Conservation (phyloP, 2,329 filamentous ascomycete species). For the Colletotrichum spinosum region DNA sequence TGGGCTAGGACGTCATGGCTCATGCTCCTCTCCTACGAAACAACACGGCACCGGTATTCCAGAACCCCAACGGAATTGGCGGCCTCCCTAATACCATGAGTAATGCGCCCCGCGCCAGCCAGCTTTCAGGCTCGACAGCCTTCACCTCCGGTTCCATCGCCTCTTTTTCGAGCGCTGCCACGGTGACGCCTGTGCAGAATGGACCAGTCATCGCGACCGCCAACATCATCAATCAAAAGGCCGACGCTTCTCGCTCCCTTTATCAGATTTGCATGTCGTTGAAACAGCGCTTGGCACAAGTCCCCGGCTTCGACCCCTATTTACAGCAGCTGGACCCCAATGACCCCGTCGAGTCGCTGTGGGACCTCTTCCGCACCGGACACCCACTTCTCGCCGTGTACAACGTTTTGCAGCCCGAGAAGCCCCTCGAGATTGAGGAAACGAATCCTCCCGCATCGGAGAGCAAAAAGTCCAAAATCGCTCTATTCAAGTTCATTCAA, state of each 20-base stretch:
- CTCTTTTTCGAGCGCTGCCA: constrained; percentile 59
- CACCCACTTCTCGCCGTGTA: constrained; percentile 89
- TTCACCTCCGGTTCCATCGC: constrained; percentile 64
- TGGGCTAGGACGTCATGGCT: constrained; percentile 65
- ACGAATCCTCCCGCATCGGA: constrained; percentile 66
- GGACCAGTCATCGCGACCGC: constrained; percentile 79
- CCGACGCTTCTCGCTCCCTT: constrained; percentile 89
- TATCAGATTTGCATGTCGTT: constrained; percentile 95
- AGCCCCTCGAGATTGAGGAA: constrained; percentile 76
- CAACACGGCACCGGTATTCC: constrained; percentile 68
- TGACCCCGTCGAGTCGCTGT: constrained; percentile 88
- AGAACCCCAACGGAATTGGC: constrained; percentile 60
- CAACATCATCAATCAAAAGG: constrained; percentile 98
- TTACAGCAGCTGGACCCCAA: constrained; percentile 77
- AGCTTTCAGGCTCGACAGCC: constrained; percentile 71
- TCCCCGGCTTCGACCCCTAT: constrained; percentile 84
- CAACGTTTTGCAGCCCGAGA: constrained; percentile 81
- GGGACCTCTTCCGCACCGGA: constrained; percentile 86
- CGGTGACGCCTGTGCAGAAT: constrained; percentile 55
- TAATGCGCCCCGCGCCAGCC: constrained; percentile 67
- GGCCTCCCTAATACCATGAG: constrained; percentile 62
- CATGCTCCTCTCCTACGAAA: constrained; percentile 70
- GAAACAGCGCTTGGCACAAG: constrained; percentile 82
- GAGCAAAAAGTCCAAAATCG: constrained; percentile 84
- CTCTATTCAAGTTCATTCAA: constrained; percentile 92